Base-by-base conservation (phyloP, 2,329 filamentous ascomycete species). In the Chrysoporthe austroafricana region DNA sequence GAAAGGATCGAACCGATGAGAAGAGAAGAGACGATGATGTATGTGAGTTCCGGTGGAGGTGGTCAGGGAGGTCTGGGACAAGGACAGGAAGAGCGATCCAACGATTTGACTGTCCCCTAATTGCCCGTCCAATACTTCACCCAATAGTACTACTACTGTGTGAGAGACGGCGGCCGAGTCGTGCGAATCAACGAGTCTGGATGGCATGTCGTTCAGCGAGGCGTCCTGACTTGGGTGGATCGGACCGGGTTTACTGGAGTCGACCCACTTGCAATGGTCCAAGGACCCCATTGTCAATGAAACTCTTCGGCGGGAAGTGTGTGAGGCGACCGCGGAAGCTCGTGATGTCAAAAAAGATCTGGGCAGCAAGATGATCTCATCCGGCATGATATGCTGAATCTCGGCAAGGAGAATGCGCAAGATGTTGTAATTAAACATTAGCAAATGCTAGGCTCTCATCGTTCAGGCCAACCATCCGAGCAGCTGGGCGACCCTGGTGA, bases 71-170 rank as follows among this genome's bases (percentile, higher is more conserved):
- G 54, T 21, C 59, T 54, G 50, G 39, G 58, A 57, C 67, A 50
- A 36, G 52, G 57, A 14, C 44, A 18, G 42, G 21, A 46, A 32
- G 26, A 50, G 62, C 16, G 59, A 64, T 50, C 62, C 66, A 70
- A 66, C 66, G 56, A 58, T 58, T 36, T 62, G 61, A 48, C 61
- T 36, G 43, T 32, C 21, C 60, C 48, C 36, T 63, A 34, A 63
- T 68, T 70, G 66, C 62, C 64, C 62, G 34, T 52, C 63, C 66
- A 70, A 66, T 60, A 60, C 44, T 26, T 68, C 46, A 62, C 26
- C 48, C 68, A 68, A 50, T 57, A 60, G 68, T 67, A 67, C 65
- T 65, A 58, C 59, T 52, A 69, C 66, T 59, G 65, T 68, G 68
- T 70, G 62, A 60, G 56, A 54, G 46, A 65, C 58, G 26, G n/a